These are phyloP conservation scores for Rheum nobile DNA, from an alignment of 148 eudicot species.

Conservation along the genomic window DNA sequence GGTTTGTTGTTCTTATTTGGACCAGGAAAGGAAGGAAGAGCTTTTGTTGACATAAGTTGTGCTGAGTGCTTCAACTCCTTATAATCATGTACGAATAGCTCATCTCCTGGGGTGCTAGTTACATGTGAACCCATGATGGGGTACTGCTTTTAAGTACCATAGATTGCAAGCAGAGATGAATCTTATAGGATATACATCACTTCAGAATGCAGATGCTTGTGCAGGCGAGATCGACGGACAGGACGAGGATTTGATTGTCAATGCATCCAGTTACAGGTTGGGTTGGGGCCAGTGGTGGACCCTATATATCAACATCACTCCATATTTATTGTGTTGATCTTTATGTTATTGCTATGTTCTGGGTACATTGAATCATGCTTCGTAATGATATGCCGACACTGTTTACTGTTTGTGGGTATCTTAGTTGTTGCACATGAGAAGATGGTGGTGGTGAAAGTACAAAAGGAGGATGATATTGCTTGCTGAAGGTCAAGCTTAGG, in stretches of 20 bases:
- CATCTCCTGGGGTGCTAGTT: too few species aligned
- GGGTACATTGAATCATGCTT: neutral
- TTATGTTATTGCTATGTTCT: neutral
- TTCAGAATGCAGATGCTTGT: neutral
- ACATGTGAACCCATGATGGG: too few species aligned
- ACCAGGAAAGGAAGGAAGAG: neutral
- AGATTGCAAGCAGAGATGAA: neutral
- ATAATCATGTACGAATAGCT: too few species aligned
- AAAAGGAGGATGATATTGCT: neutral
- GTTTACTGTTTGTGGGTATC: neutral
- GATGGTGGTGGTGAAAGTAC: neutral
- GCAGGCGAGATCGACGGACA: neutral
- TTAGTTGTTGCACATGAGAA: neutral
- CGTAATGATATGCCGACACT: neutral
- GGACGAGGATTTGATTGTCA: neutral
- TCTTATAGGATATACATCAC: neutral
- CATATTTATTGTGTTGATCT: constrained; percentile 4
- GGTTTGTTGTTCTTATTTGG: too few species aligned
- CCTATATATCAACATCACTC: neutral
- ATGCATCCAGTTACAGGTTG: neutral
- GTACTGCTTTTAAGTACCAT: too few species aligned
- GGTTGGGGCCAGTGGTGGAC: neutral
- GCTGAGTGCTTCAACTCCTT: too few species aligned
- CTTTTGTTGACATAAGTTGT: neutral
- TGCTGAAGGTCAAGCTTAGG: neutral